Base-by-base conservation (phyloP, 176 grass and related monocot species). In the Puccinellia tenuiflora region DNA sequence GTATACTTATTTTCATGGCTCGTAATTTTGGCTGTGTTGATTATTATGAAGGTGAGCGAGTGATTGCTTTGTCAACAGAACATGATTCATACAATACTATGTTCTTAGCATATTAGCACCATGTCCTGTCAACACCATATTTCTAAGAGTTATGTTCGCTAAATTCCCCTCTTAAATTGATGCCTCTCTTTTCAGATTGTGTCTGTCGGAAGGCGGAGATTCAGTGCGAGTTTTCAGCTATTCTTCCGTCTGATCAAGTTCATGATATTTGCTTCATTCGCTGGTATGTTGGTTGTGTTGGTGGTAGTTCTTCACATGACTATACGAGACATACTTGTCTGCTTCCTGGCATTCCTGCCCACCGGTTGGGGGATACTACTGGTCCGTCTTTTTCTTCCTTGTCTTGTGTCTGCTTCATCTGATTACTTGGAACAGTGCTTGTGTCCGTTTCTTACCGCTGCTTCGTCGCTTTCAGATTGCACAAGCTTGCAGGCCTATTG, bases 171-270 rank as follows among this genome's bases (percentile, higher is more conserved):
- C 34, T 6, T 83, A 83, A 81, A 40, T 71, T 47, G 64, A n/a
- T 28, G 81, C 60, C 54, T 20, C 17, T 68, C 28, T 56, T 91
- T 95, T 40, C 88, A 98, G 95, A 82, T 79, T 13, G 87, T 98
- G 17, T 98, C 95, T 30, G 82, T 98, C 2, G 95, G 95, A 81
- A 86, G 92, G 73, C 79, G 88, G 60, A 92, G 87, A 86, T 91
- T 98, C 47, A 85, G 92, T 68, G 95, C 92, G 17, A 57, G 85
- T 42, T 92, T 98, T 83, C 95, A 98, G 76, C 87, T 95, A 42
- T 88, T 95, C 68, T 98, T 98, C 73, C 90, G 95, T 28, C 88
- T 98, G 84, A 95, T 95, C 40, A 98, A 98, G 86, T 95, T 98
- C 83, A 83, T 93, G 13, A 88, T 98, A 77, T 98, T 98, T 73